Conservation (phyloP, 352 stramenopile genomes). For the Aphanomyces astaci region DNA sequence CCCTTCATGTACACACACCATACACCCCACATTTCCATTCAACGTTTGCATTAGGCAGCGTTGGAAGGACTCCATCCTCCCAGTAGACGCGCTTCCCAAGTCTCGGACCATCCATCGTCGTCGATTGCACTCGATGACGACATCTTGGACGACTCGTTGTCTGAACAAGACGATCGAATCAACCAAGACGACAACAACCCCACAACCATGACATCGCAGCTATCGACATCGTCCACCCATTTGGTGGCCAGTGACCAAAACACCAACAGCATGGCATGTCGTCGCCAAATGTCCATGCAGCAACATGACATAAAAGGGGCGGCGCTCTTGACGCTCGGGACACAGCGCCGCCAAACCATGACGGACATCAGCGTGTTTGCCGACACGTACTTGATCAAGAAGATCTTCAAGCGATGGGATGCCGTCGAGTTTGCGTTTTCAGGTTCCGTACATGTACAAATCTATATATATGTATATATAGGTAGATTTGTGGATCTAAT, state of each 20-base stretch:
- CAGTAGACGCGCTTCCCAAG: background rate
- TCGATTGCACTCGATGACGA: background rate
- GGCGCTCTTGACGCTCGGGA: background rate
- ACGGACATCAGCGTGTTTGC: constrained; percentile 8
- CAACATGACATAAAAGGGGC: background rate
- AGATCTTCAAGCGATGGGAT: constrained; percentile 17
- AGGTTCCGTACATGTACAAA: too few species aligned
- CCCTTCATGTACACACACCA: background rate
- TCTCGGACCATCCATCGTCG: background rate
- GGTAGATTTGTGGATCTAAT: too few species aligned
- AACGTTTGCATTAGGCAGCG: background rate
- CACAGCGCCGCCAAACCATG: constrained; percentile 11
- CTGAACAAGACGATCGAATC: background rate
- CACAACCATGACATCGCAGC: too few species aligned
- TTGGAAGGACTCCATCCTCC: background rate
- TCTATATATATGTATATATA: too few species aligned
- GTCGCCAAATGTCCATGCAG: too few species aligned
- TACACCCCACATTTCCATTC: background rate
- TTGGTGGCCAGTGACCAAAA: background rate
- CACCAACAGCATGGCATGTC: too few species aligned
- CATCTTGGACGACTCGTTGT: background rate
- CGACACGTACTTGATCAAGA: constrained; percentile 13
- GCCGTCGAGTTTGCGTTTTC: constrained; percentile 22
- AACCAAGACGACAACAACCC: too few species aligned
- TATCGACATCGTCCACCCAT: background rate